phyloP scores from a whole-genome alignment of 2,329 filamentous ascomycete genomes.

The Colletotrichum endophyticum region DNA sequence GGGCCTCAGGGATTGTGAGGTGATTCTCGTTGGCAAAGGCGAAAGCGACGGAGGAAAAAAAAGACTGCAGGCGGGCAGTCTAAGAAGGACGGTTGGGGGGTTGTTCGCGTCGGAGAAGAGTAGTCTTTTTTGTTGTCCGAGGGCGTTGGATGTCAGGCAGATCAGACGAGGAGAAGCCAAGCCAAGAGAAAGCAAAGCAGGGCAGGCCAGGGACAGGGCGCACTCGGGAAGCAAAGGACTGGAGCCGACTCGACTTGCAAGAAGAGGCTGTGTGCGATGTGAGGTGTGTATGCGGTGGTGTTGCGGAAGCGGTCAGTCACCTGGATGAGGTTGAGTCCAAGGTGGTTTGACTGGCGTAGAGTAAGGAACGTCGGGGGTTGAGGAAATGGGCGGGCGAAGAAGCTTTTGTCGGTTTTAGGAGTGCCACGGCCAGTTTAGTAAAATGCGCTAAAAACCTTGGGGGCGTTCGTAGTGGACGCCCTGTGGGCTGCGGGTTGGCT shows the following conservation, averaged over 20 bases:
- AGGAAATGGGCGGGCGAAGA: slow-evolving; percentile 6
- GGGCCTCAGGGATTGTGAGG: neutral
- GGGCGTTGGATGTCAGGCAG: slow-evolving; percentile 6
- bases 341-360: neutral
- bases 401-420: slow-evolving; percentile 18
- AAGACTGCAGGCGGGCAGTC: neutral
- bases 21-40: neutral
- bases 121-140: neutral
- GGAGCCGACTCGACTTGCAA: neutral
- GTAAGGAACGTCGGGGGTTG: neutral
- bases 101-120: neutral
- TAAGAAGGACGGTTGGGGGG: neutral
- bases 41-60: neutral
- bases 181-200: neutral
- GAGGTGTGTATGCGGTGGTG: neutral
- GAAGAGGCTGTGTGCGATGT: neutral
- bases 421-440: slow-evolving; percentile 12
- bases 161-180: slow-evolving; percentile 6
- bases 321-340: neutral
- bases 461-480: slow-evolving; percentile 16
- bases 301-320: neutral
- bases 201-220: neutral
- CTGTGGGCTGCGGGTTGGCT: slow-evolving; percentile 10
- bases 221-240: neutral
- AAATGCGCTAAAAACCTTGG: slow-evolving; percentile 2